Conservation (phyloP, 129 eudicot species). For the Chrysanthemum makinoi region DNA sequence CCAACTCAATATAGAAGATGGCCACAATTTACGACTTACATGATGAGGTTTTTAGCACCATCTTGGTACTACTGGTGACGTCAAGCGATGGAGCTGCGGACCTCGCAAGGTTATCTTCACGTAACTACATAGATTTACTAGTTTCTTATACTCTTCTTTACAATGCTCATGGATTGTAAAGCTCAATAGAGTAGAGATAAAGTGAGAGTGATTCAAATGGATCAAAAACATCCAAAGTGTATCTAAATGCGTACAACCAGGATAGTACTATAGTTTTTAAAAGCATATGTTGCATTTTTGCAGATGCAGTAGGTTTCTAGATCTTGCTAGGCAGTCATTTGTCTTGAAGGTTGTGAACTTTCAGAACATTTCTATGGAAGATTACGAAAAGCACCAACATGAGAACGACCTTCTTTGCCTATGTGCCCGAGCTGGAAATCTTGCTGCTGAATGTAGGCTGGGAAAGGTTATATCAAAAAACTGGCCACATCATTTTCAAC, state of each 20-base stretch:
- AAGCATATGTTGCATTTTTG: slow-evolving; percentile 4
- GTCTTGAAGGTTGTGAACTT: slow-evolving; percentile 22
- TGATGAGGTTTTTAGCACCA: slow-evolving; percentile 9
- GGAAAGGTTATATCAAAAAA: slow-evolving; percentile 19
- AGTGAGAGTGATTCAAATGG: no score
- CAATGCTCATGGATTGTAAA: no score
- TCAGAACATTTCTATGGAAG: not conserved
- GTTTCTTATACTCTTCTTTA: not conserved
- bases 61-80: slow-evolving; percentile 14
- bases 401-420: slow-evolving; percentile 10
- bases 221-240: no score
- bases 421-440: slow-evolving; percentile 24
- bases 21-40: not conserved
- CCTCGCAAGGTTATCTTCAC: slow-evolving; percentile 13
- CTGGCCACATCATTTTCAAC: not conserved
- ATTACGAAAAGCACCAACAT: slow-evolving; percentile 6
- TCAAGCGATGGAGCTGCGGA: slow-evolving; percentile 16
- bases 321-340: not conserved
- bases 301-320: slow-evolving; percentile 13
- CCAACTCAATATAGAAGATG: slow-evolving; percentile 10
- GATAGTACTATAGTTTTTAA: not conserved
- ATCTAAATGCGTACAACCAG: no score
- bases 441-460: slow-evolving; percentile 18
- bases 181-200: no score
- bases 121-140: slow-evolving; percentile 7